Base-by-base conservation (phyloP, 1,139 yeast species). In the Hyphopichia pseudoburtonii region DNA sequence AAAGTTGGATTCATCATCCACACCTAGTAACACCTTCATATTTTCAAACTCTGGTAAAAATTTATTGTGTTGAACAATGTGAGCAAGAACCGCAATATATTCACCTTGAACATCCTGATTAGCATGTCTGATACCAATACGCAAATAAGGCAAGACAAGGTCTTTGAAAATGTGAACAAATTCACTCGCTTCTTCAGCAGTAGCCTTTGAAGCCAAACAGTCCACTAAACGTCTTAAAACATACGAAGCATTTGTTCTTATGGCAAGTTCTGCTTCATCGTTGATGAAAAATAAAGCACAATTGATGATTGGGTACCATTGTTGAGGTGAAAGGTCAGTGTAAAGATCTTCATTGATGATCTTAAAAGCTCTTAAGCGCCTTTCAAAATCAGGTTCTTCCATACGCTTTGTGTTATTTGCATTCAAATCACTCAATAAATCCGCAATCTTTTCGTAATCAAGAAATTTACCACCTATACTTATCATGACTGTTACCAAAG, bases 301-400 rank as follows among this genome's bases (percentile, higher is more conserved):
- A 55, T 83, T 76, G 27, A 92, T 43, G 3, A 94, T 52, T 2
- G 97, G 97, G 7, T 77, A 52, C 98, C 98, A 94, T 51, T 88
- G 89, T 3, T 60, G 42, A 1, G 78, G 65, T 0, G 75, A 56
- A 11, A 86, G 60, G 0, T 56, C 43, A 1, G 37, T 12, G 53
- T 73, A 86, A 3, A 64, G 49, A 0, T 56, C 58, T 44, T 87
- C 95, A 46, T 82, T 86, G 39, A 94, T 68, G 16, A 52, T 54
- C 37, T 78, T 76, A 57, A 79, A 92, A 0, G 94, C 88, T 6
- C 72, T 68, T 33, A 90, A 64, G 40, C 96, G 73, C 41, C 75
- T 74, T 41, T 82, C 92, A 57, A 83, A 92, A 60, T 94, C 95
- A 30, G 86, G 82, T 46, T 85, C 88, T 32, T 79, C 83, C 43